A percentile compares a stretch with the other conserved stretches of the same genome.
phyloP scores from a whole-genome alignment of 495 filamentous ascomycete species.

The Aspergillus indologenus region DNA sequence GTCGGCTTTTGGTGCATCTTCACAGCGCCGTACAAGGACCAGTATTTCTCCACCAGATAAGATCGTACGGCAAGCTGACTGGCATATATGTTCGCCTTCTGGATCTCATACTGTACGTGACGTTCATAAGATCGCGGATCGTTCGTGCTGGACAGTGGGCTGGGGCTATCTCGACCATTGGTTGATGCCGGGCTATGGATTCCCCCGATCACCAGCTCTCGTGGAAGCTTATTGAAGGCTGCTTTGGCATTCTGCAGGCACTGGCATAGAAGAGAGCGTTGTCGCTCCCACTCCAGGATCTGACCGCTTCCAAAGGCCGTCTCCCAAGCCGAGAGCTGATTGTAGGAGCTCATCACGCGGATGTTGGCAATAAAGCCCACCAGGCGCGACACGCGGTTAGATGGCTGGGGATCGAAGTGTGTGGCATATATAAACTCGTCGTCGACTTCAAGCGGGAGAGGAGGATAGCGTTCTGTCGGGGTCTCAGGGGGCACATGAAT shows the following conservation, averaged over 20 bases:
- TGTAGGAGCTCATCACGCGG: conserved; percentile 68
- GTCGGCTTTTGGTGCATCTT: conserved; percentile 28
- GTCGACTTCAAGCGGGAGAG: conserved; percentile 75
- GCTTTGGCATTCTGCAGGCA: conserved; percentile 59
- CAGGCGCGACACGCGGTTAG: conserved; percentile 57
- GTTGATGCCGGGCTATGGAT: conserved; percentile 6
- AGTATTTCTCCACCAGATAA: conserved; percentile 80
- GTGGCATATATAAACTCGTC: conserved; percentile 68
- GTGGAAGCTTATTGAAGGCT: conserved; percentile 56
- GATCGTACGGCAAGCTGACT: conserved; percentile 72
- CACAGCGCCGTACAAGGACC: conserved; percentile 59
- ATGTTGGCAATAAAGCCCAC: conserved; percentile 77
- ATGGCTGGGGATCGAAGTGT: conserved; percentile 61
- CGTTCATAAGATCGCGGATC: conserved; percentile 30
- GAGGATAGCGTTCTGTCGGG: conserved; percentile 69
- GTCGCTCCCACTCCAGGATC: conserved; percentile 69
- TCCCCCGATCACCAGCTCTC: conserved; percentile 52
- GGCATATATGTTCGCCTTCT: conserved; percentile 78
- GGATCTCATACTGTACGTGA: conserved; percentile 73
- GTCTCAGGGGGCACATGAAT: conserved; percentile 68
- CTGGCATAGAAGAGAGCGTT: conserved; percentile 60
- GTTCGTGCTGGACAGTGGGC: conserved; percentile 19
- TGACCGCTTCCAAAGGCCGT: conserved; percentile 68
- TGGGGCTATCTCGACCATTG: conserved; percentile 16
- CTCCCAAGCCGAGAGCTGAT: conserved; percentile 64